A percentile compares a stretch with the other conserved stretches of the same genome.
Conservation (phyloP, 257 asterid genomes). For the Lavandula angustifolia region DNA sequence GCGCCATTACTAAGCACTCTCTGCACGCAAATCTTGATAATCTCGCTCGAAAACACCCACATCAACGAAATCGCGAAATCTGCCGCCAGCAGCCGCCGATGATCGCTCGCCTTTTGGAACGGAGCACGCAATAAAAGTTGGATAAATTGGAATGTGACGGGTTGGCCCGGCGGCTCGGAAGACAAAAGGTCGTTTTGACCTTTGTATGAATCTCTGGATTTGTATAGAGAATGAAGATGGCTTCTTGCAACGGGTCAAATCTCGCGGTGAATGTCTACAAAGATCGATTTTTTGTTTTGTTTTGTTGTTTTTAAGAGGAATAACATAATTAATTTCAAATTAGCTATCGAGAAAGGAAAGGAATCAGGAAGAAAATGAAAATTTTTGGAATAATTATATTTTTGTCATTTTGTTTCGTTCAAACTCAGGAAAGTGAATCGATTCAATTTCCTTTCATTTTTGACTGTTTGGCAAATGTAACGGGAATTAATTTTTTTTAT, state of each 20-base stretch:
- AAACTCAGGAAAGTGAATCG: too few relatives aligned
- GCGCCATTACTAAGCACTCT: slow-evolving; percentile 46
- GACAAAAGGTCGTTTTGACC: slow-evolving; percentile 6
- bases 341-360: too few relatives aligned
- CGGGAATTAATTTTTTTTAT: too few relatives aligned
- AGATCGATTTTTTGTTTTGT: too few relatives aligned
- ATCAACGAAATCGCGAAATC: slow-evolving; percentile 72
- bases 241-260: neutral
- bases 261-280: slow-evolving; percentile 21
- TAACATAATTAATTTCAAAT: too few relatives aligned
- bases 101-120: slow-evolving; percentile 35
- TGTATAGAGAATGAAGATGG: neutral
- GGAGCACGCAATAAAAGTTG: neutral
- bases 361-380: too few relatives aligned
- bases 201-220: slow-evolving; percentile 5
- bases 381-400: too few relatives aligned
- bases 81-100: slow-evolving; percentile 52
- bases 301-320: too few relatives aligned
- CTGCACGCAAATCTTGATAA: slow-evolving; percentile 63
- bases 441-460: too few relatives aligned
- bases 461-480: too few relatives aligned
- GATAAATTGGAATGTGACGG: neutral
- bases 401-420: too few relatives aligned
- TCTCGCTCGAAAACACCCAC: slow-evolving; percentile 87
- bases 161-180: neutral